Conservation (phyloP, 2,329 filamentous ascomycete genomes). For the Ambrosiella beaveri region DNA sequence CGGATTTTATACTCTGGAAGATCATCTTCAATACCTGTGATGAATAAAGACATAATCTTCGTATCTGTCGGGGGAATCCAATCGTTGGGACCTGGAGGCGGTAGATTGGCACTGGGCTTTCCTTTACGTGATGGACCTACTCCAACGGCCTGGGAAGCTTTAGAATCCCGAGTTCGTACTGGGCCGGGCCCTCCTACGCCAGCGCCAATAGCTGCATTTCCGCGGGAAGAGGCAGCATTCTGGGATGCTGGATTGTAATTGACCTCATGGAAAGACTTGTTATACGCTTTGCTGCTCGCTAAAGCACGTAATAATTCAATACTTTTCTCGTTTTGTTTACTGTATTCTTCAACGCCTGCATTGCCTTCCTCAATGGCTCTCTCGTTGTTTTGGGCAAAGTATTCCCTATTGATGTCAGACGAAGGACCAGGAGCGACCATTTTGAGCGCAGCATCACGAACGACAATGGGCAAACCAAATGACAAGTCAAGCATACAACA, state of each 20-base stretch:
- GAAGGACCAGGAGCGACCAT: slow-evolving; percentile 91
- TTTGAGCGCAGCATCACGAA: slow-evolving; percentile 90
- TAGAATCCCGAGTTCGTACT: slow-evolving; percentile 55
- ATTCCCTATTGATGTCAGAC: slow-evolving; percentile 88
- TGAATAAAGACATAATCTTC: slow-evolving; percentile 82
- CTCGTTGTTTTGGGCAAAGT: slow-evolving; percentile 95
- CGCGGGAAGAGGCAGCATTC: slow-evolving; percentile 20
- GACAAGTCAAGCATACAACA: slow-evolving; percentile 96
- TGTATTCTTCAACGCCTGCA: slow-evolving; percentile 73
- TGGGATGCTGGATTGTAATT: slow-evolving; percentile 34
- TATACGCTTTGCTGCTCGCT: slow-evolving; percentile 87
- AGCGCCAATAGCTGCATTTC: slow-evolving; percentile 34
- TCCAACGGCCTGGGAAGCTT: slow-evolving; percentile 32
- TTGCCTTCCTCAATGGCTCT: slow-evolving; percentile 84
- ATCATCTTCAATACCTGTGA: slow-evolving; percentile 92
- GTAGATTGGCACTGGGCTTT: slow-evolving; percentile 22
- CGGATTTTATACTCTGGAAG: slow-evolving; percentile 82
- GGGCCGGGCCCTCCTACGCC: slow-evolving; percentile 52
- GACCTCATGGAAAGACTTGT: slow-evolving; percentile 67
- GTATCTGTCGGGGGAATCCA: slow-evolving; percentile 68
- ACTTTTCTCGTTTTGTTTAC: slow-evolving; percentile 94
- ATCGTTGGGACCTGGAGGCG: slow-evolving; percentile 56
- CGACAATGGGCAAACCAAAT: slow-evolving; percentile 85
- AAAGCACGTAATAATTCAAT: slow-evolving; percentile 69
- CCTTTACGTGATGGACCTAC: slow-evolving; percentile 29